Conservation (phyloP, 768 basidiomycete species). For the Symmetrospora coprosmae region DNA sequence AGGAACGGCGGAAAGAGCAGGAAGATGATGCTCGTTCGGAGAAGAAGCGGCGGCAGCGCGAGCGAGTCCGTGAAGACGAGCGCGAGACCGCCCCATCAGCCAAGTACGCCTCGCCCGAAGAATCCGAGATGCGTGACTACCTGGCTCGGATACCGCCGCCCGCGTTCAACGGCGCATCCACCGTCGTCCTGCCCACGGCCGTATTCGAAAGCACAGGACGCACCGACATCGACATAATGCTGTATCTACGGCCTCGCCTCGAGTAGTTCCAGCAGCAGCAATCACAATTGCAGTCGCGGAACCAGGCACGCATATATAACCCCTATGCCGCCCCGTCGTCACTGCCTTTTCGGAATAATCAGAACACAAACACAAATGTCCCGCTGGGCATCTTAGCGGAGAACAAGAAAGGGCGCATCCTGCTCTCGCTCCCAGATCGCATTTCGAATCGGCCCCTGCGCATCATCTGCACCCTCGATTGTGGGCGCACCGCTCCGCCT, state of each 20-base stretch:
- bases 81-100: too few species aligned
- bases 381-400: conserved; percentile 4
- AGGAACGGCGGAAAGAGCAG: neutral
- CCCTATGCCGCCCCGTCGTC: too few species aligned
- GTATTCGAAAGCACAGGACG: neutral
- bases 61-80: too few species aligned
- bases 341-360: too few species aligned
- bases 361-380: neutral
- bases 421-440: conserved; percentile 2
- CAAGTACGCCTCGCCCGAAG: neutral
- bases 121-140: neutral
- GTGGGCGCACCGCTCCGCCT: neutral
- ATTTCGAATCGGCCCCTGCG: neutral
- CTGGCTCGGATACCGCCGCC: conserved; percentile 6
- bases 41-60: neutral
- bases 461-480: neutral
- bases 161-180: neutral
- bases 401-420: conserved; percentile 5
- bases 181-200: neutral
- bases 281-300: neutral
- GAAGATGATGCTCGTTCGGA: neutral
- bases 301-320: neutral
- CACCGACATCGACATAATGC: conserved; percentile 11
- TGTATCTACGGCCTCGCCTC: conserved; percentile 7
- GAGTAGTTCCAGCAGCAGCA: neutral